Evolutionary conservation across 2,329 filamentous ascomycete species (phyloP).

Genomic region (Ustilaginoidea virens): DNA sequence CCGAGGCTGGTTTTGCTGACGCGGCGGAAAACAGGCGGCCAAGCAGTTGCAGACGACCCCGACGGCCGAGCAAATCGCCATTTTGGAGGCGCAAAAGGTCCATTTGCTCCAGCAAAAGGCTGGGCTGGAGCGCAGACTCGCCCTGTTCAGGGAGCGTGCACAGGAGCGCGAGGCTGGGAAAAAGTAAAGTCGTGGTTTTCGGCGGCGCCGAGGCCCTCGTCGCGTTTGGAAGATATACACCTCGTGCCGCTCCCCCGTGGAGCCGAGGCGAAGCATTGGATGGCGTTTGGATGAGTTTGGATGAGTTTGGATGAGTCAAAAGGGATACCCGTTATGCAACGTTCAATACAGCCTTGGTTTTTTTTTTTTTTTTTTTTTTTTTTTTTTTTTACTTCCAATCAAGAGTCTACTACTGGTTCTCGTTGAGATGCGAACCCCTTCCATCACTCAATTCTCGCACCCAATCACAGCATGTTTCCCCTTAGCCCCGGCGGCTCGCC

Average conservation of each 20-base stretch:
- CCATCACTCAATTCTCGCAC: no score
- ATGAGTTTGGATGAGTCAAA: no score
- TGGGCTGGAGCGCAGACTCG: conserved; percentile 26
- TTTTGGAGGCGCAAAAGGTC: conserved; percentile 26
- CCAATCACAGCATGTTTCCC: no score
- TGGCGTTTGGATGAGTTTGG: conserved; percentile 6
- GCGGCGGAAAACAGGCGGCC: conserved; percentile 13
- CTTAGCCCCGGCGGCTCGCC: no score
- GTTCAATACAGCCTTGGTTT: no score
- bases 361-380: neutral
- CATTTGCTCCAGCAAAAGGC: conserved; percentile 22
- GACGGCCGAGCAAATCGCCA: conserved; percentile 27
- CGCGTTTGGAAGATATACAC: no score
- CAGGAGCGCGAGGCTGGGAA: conserved; percentile 19
- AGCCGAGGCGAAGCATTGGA: neutral
- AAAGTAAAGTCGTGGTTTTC: conserved; percentile 6
- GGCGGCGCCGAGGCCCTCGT: no score
- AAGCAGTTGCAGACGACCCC: conserved; percentile 22
- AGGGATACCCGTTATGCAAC: neutral
- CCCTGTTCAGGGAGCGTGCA: conserved; percentile 22
- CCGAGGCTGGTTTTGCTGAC: no score
- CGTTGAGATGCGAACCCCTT: no score
- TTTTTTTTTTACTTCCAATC: no score
- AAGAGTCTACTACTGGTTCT: no score
- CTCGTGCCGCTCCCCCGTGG: no score